These are phyloP conservation scores for Candida albicans DNA, from an alignment of 1,139 yeast genomes.

Conservation along the genomic window DNA sequence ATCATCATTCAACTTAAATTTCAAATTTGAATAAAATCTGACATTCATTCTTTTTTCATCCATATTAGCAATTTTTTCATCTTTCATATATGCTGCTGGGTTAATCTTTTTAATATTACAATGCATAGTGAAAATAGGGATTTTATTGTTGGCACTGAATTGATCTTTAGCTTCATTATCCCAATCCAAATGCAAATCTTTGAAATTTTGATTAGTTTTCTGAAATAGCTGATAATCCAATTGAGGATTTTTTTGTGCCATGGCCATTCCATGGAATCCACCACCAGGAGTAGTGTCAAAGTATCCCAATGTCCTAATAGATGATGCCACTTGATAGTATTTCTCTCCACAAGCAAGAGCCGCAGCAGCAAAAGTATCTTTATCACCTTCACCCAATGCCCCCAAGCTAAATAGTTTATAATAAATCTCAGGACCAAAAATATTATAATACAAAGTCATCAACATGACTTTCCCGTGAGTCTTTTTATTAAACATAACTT, in stretches of 20 bases:
- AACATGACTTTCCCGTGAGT: slow-evolving; percentile 53
- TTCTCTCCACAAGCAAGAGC: slow-evolving; percentile 40
- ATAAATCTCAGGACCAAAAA: slow-evolving; percentile 56
- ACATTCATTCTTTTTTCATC: slow-evolving; percentile 11
- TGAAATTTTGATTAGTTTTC: slow-evolving; percentile 3
- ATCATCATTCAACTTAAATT: slow-evolving; percentile 2
- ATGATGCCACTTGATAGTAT: slow-evolving; percentile 48
- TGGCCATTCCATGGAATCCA: slow-evolving; percentile 28
- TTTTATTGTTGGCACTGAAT: slow-evolving; percentile 10
- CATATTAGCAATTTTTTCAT: slow-evolving; percentile 6
- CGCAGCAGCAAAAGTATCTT: slow-evolving; percentile 62
- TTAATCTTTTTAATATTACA: slow-evolving; percentile 14
- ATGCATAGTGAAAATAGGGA: slow-evolving; percentile 16
- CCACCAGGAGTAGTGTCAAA: slow-evolving; percentile 11
- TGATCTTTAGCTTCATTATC: slow-evolving; percentile 11
- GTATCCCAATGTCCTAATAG: slow-evolving; percentile 27
- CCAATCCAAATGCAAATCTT: slow-evolving; percentile 8
- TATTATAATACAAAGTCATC: slow-evolving; percentile 54
- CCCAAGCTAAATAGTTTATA: slow-evolving; percentile 60
- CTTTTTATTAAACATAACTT: slow-evolving; percentile 52
- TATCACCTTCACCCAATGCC: slow-evolving; percentile 64
- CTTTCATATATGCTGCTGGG: slow-evolving; percentile 9
- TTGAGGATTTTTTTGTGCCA: slow-evolving; percentile 33
- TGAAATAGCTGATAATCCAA: slow-evolving; percentile 20
- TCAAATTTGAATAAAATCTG: slow-evolving; percentile 12